phyloP scores from a whole-genome alignment of 108 stramenopile species.

The Cyclostephanos invisitatus region DNA sequence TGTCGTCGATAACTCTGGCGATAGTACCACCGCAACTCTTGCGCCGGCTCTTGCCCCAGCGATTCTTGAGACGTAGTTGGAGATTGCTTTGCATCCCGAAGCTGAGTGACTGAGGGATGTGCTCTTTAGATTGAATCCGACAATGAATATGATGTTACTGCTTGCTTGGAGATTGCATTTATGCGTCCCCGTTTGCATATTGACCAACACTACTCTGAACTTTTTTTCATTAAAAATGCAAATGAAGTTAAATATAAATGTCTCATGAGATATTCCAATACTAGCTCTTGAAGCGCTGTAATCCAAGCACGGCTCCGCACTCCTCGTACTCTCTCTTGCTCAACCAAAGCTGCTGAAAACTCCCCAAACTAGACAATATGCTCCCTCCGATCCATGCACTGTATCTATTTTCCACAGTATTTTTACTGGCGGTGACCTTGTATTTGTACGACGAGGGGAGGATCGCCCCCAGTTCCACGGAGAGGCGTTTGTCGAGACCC shows the following conservation, averaged over 20 bases:
- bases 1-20: neutral
- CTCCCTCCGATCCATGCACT: constrained; percentile 94
- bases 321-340: constrained; percentile 93
- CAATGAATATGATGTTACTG: too few species aligned
- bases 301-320: constrained; percentile 76
- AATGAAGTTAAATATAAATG: too few species aligned
- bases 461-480: constrained; percentile 55
- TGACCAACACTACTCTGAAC: too few species aligned
- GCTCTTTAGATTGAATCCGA: too few species aligned
- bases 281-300: constrained; percentile 63
- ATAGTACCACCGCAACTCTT: constrained; percentile 42
- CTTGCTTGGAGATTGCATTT: too few species aligned
- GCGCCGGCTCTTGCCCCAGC: constrained; percentile 51
- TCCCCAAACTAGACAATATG: constrained; percentile 92
- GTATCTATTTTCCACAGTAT: constrained; percentile 76
- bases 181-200: too few species aligned
- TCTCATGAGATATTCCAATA: neutral
- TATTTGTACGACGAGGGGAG: constrained; percentile 66
- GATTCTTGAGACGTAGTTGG: too few species aligned
- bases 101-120: too few species aligned
- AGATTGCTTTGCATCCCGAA: too few species aligned
- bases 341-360: constrained; percentile 97
- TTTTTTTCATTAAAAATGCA: too few species aligned
- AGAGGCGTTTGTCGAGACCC: constrained; percentile 70
- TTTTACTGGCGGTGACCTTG: constrained; percentile 67